phyloP scores from a whole-genome alignment of 805 yeast species.

The Ogataea henricii region DNA sequence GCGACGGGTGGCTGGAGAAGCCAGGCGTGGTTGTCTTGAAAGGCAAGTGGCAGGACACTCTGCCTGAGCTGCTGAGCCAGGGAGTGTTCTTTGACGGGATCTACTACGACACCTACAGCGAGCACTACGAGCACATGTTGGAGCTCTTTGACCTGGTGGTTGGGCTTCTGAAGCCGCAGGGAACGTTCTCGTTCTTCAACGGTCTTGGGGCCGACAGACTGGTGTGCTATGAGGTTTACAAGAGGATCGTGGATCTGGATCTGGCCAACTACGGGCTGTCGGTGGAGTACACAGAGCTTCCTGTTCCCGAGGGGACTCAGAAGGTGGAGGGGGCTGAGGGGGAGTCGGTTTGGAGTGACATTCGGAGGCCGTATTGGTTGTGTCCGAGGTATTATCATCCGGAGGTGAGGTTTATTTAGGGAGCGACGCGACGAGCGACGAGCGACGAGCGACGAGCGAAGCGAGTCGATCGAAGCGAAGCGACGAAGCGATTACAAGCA shows the following conservation, averaged over 20 bases:
- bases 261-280: constrained; percentile 74
- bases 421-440: too few species aligned
- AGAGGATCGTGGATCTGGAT: constrained; percentile 77
- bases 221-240: constrained; percentile 81
- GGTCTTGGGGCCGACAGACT: constrained; percentile 84
- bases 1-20: constrained; percentile 83
- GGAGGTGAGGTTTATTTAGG: constrained; percentile 32
- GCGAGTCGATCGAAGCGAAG: too few species aligned
- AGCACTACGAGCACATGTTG: constrained; percentile 86
- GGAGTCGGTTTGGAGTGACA: constrained; percentile 60
- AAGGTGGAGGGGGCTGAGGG: constrained; percentile 36
- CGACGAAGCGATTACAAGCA: too few species aligned
- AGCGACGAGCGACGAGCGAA: background rate
- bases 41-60: constrained; percentile 91
- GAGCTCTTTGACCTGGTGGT: constrained; percentile 80
- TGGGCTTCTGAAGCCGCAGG: constrained; percentile 79
- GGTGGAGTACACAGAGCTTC: constrained; percentile 54
- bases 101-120: constrained; percentile 92
- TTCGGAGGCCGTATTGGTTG: constrained; percentile 66
- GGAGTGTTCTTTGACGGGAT: constrained; percentile 86
- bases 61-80: constrained; percentile 62
- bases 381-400: constrained; percentile 72
- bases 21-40: constrained; percentile 70
- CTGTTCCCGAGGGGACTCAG: constrained; percentile 46
- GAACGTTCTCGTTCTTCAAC: constrained; percentile 87